Base-by-base conservation (phyloP, 2,329 filamentous ascomycete genomes). In the Calonectria pseudoturangicola region DNA sequence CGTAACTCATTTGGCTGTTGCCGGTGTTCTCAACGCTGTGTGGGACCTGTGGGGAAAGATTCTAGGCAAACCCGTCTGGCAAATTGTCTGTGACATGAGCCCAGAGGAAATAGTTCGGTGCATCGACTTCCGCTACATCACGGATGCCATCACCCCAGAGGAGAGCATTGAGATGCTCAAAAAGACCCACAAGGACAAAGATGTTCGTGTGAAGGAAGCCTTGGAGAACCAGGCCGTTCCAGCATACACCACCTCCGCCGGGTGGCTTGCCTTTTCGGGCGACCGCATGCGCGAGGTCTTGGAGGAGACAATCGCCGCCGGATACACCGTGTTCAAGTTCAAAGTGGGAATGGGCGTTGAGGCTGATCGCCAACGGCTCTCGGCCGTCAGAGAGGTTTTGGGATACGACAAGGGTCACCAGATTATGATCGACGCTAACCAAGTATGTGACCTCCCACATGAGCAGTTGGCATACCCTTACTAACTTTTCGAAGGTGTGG, bases 11-110 rank as follows among this genome's bases (percentile, higher is more conserved):
- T 93, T 98, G 13, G 95, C 95, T 1, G 91, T 98, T 13, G 95
- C 94, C 30, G 94, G 95, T 48, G 93, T 98, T 18, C 94, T 97
- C 78, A 98, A 98, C 83, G 95, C 95, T 15, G 89, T 98, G 79
- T 98, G 95, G 95, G 95, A 98, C 84, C 90, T 98, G 16, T 98
- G 95, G 95, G 95, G 94, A 67, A 98, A 97, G 87, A 90, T 89
- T 3, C 90, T 97, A 36, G 89, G 90, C 76, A 98, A 98, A 87
- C 96, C 95, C 2, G 94, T 98, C 16, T 98, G 95, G 96, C 90
- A 92, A 71, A 93, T 98, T 74, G 93, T 98, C 28, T 93, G 94
- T 10, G 95, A 98, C 77, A 97, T 98, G 94, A 93, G 89, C 6
- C 95, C 95, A 0, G 93, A 97, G 85, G 93, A 98, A 86, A 91